Percentiles rank a stretch among this genome's conserved stretches.
Evolutionary conservation across 2,329 filamentous ascomycete species (phyloP).

Genomic region (Colletotrichum sp.): DNA sequence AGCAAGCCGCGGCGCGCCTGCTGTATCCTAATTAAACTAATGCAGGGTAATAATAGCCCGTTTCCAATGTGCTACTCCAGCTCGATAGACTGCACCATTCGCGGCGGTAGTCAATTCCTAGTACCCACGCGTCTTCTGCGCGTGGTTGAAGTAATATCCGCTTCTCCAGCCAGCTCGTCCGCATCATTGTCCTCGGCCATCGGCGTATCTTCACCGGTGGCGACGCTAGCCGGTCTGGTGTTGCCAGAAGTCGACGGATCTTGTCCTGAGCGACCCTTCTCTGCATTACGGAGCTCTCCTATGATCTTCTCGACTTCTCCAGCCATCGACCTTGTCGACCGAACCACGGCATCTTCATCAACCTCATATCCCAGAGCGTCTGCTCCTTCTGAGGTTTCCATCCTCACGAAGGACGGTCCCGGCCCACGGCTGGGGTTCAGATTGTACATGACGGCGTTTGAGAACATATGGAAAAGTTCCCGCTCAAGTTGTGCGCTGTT

Average conservation of each 20-base stretch:
- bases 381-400: slow-evolving; percentile 40
- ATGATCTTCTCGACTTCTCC: slow-evolving; percentile 83
- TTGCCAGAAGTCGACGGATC: slow-evolving; percentile 30
- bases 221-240: slow-evolving; percentile 40
- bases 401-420: slow-evolving; percentile 63
- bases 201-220: slow-evolving; percentile 45
- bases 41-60: not conserved
- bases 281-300: slow-evolving; percentile 76
- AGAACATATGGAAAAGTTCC: slow-evolving; percentile 95
- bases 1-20: not conserved
- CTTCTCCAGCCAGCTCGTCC: slow-evolving; percentile 51
- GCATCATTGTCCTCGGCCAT: slow-evolving; percentile 47
- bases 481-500: slow-evolving; percentile 93
- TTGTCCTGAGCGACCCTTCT: slow-evolving; percentile 57
- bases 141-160: slow-evolving; percentile 32
- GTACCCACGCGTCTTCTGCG: slow-evolving; percentile 41
- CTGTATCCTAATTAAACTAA: not conserved
- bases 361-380: slow-evolving; percentile 65
- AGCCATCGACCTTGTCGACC: slow-evolving; percentile 89
- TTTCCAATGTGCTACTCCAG: not conserved
- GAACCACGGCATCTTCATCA: slow-evolving; percentile 86
- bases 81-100: not conserved
- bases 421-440: slow-evolving; percentile 77
- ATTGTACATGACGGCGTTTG: slow-evolving; percentile 99
- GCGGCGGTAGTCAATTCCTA: slow-evolving; percentile 33